Evolutionary conservation across 345 rosid species (phyloP).

Genomic region (Corymbia maculata): DNA sequence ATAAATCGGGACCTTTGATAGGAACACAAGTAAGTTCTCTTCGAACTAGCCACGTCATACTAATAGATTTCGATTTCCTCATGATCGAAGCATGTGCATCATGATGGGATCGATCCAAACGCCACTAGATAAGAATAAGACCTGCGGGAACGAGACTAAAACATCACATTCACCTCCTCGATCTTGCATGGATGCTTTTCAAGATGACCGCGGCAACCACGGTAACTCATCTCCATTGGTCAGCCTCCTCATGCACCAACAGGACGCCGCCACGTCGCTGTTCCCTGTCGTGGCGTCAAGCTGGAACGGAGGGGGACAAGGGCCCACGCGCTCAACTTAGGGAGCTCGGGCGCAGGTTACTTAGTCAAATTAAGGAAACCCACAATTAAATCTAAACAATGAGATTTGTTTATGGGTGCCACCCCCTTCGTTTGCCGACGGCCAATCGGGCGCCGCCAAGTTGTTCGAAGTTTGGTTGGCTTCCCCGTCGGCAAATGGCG

Average conservation of each 20-base stretch:
- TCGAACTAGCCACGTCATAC: rapidly evolving
- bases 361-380: neutral
- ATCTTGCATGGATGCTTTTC: neutral
- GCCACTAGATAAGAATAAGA: neutral
- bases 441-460: neutral
- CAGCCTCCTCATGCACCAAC: neutral
- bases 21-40: neutral
- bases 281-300: neutral
- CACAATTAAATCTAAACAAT: neutral
- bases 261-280: neutral
- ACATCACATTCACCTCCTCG: neutral
- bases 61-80: neutral
- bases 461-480: neutral
- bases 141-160: neutral
- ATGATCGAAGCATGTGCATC: neutral
- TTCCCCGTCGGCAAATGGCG: neutral
- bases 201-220: neutral
- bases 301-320: neutral
- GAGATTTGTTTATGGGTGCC: neutral
- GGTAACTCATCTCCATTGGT: neutral
- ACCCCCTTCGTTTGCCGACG: neutral
- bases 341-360: neutral
- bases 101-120: neutral
- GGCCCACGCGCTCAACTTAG: neutral
- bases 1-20: rapidly evolving